Base-by-base conservation (phyloP, 495 filamentous ascomycete genomes). In the Podospora comata region DNA sequence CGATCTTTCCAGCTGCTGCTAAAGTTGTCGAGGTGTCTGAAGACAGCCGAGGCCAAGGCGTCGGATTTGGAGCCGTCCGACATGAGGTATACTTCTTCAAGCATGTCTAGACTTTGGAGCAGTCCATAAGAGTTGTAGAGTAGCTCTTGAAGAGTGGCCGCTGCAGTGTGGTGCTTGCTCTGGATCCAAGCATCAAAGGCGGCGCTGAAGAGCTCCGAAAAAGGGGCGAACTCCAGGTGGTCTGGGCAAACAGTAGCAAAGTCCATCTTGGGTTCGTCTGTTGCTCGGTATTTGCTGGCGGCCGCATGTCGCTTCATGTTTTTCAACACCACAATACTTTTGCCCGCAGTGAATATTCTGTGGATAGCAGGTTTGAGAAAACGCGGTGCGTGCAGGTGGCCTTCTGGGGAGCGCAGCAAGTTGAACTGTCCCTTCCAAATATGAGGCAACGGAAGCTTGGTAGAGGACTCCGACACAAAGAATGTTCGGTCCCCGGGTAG, bases 281-380 rank as follows among this genome's bases (percentile, higher is more conserved):
- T 66, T 30, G 62, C 57, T 19, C 65, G 57, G 65, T 71, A 63
- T 32, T 68, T 73, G 26, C 39, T 68, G 26, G 64, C 23, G 28
- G 70, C 20, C 62, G 69, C 64, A 56, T 83, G 83, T 34, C 79
- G 79, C 30, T 80, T 84, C 62, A 92, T 83, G 39, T 88, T 85
- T 39, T 88, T 89, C 20, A 97, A 78, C 62, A 98, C 91, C 1
- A 95, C 87, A 68, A 93, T 89, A 72, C 89, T 95, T 75, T 97
- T 97, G 0, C 95, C 94, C 4, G 91, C 89, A 0, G 87, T 92
- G 67, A 97, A 92, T 27, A 97, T 91, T 67, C 87, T 90, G 15
- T 81, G 75, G 1, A 86, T 87, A 1, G 88, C 85, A 1, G 87
- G 82, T 54, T 88, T 86, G 6, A 97, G 82, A 67, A 97, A 97